A percentile compares a stretch with the other conserved stretches of the same genome.
phyloP scores from a whole-genome alignment of 495 filamentous ascomycete genomes.

The Friedmanniomyces simplex region DNA sequence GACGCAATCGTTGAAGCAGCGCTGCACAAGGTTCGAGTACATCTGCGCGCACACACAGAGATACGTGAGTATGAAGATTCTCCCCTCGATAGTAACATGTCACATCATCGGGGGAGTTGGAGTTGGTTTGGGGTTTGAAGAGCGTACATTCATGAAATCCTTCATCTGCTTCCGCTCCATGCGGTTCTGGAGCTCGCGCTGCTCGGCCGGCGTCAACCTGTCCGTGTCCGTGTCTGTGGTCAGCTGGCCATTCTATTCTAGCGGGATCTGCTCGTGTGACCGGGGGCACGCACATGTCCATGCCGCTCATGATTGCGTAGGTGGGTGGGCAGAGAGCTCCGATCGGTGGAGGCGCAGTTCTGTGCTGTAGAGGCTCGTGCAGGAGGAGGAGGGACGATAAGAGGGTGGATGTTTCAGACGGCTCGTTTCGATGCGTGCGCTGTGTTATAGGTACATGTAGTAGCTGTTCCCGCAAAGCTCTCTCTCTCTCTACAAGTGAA shows the following conservation, averaged over 20 bases:
- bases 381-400: not conserved
- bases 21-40: conserved; percentile 90
- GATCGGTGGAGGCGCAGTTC: not conserved
- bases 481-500: too few species aligned
- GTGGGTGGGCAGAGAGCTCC: not conserved
- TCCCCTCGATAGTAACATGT: too few species aligned
- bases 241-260: not conserved
- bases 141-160: conserved; percentile 88
- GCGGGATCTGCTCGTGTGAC: conserved; percentile 12
- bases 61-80: conserved; percentile 1
- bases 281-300: conserved; percentile 14
- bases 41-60: conserved; percentile 45
- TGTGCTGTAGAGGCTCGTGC: not conserved
- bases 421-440: not conserved
- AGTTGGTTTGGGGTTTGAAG: not conserved
- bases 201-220: conserved; percentile 69
- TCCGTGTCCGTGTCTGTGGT: not conserved
- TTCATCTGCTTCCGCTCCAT: conserved; percentile 97
- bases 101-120: too few species aligned
- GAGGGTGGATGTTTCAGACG: not conserved
- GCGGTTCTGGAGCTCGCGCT: conserved; percentile 80
- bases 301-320: conserved; percentile 6
- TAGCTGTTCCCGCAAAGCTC: too few species aligned
- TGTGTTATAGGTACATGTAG: not conserved
- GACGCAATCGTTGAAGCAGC: conserved; percentile 94